A percentile compares a stretch with the other conserved stretches of the same genome.
phyloP scores from a whole-genome alignment of 176 grass and related monocot species.

The Zea luxurians region DNA sequence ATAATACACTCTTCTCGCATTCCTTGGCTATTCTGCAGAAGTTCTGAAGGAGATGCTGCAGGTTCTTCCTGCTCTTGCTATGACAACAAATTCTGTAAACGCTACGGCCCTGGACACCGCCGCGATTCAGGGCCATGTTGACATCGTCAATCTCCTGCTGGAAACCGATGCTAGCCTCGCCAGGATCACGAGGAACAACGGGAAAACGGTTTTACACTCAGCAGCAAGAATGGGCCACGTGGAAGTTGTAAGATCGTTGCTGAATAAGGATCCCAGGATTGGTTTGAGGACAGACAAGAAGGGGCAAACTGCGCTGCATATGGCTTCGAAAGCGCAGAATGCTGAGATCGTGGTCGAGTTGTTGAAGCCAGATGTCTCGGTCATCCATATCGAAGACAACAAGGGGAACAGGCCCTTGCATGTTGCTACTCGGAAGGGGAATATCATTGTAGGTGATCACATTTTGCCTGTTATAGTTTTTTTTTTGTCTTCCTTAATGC shows the following conservation, averaged over 20 bases:
- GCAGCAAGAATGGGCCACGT: constrained; percentile 89
- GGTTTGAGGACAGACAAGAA: constrained; percentile 86
- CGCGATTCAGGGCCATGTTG: constrained; percentile 64
- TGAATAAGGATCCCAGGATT: constrained; percentile 72
- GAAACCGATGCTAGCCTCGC: constrained; percentile 84
- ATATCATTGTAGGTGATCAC: constrained; percentile 53
- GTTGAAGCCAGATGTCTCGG: constrained; percentile 63
- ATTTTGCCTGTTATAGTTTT: not conserved
- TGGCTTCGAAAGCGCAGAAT: constrained; percentile 88
- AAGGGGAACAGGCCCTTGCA: constrained; percentile 88
- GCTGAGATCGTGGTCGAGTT: constrained; percentile 67
- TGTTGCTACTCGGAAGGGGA: constrained; percentile 84
- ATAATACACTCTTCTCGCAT: constrained; percentile 7
- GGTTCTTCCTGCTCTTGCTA: constrained; percentile 72
- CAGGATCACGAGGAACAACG: constrained; percentile 80
- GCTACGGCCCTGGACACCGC: constrained; percentile 89
- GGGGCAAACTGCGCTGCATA: constrained; percentile 87
- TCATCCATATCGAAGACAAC: constrained; percentile 70
- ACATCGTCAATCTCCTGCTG: constrained; percentile 84
- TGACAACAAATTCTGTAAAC: constrained; percentile 87
- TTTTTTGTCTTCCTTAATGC: not conserved
- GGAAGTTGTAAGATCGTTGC: constrained; percentile 68
- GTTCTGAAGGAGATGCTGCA: constrained; percentile 79
- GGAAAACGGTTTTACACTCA: constrained; percentile 84
- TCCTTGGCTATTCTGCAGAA: constrained; percentile 50